A percentile compares a stretch with the other conserved stretches of the same genome.
Conservation (phyloP, 768 basidiomycete genomes). For the Russula sp. region DNA sequence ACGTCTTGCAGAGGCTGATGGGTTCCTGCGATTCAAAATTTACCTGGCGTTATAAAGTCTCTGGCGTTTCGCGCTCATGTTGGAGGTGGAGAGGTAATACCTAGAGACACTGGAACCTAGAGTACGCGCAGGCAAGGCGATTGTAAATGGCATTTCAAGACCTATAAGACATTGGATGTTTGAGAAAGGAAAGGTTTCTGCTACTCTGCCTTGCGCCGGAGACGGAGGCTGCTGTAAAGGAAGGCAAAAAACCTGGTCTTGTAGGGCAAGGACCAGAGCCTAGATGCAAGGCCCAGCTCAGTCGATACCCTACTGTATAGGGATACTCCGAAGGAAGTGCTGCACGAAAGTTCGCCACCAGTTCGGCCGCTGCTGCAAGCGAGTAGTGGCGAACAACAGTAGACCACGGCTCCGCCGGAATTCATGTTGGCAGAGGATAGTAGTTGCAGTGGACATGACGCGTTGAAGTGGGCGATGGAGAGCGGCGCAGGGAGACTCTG, state of each 20-base stretch:
- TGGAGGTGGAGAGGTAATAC: constrained; percentile 8
- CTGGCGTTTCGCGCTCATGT: neutral
- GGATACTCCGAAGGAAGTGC: neutral
- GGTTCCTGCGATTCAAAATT: neutral
- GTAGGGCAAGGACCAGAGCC: neutral
- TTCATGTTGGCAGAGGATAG: neutral
- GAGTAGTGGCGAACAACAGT: neutral
- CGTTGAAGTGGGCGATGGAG: neutral
- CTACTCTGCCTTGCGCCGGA: neutral
- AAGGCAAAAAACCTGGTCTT: constrained; percentile 1
- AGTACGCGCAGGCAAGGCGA: constrained; percentile 1
- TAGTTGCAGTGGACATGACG: neutral
- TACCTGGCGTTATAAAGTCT: neutral
- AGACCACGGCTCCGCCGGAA: neutral
- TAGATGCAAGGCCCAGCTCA: neutral
- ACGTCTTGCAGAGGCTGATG: neutral
- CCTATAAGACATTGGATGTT: constrained; percentile 9
- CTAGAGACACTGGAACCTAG: neutral
- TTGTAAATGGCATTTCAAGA: constrained; percentile 9
- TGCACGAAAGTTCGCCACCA: neutral
- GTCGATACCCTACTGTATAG: neutral
- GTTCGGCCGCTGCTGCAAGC: neutral
- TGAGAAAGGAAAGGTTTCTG: constrained; percentile 16
- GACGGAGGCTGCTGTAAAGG: neutral
- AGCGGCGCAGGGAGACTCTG: neutral